These are phyloP conservation scores for Acmispon strigosus DNA, from an alignment of 306 rosid species.

Conservation along the genomic window DNA sequence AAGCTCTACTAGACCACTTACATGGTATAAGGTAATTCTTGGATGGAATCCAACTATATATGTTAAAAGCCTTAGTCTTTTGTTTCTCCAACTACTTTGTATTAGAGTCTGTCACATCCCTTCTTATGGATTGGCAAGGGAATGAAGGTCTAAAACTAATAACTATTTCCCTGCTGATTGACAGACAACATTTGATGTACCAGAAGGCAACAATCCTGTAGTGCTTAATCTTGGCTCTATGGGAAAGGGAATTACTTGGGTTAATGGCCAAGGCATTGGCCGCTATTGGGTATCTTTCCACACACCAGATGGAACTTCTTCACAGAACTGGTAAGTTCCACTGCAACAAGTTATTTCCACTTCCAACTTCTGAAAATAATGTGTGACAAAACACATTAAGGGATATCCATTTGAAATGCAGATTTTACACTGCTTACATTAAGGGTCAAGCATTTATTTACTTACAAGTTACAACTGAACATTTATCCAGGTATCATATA, in stretches of 20 bases:
- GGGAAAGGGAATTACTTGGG: conserved; percentile 84
- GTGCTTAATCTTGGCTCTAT: conserved; percentile 73
- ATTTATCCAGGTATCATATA: conserved; percentile 61
- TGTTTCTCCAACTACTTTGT: too few species aligned
- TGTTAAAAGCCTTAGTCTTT: too few species aligned
- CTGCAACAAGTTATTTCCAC: neutral
- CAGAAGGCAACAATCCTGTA: conserved; percentile 55
- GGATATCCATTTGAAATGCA: neutral
- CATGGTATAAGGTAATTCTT: conserved; percentile 75
- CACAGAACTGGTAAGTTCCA: conserved; percentile 68
- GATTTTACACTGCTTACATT: neutral
- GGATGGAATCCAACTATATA: neutral
- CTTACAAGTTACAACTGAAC: conserved; percentile 13
- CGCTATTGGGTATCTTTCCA: conserved; percentile 82
- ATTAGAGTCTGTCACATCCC: too few species aligned
- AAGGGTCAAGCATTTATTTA: neutral
- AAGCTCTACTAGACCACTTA: conserved; percentile 42
- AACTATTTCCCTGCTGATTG: neutral
- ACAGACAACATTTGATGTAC: conserved; percentile 70
- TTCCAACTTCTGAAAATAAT: neutral
- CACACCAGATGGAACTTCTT: conserved; percentile 60
- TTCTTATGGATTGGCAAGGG: too few species aligned
- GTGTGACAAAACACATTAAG: neutral
- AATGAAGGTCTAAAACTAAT: neutral
- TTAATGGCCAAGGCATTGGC: conserved; percentile 78